Base-by-base conservation (phyloP, 331 rosid species). In the Erythrophleum ivorense region DNA sequence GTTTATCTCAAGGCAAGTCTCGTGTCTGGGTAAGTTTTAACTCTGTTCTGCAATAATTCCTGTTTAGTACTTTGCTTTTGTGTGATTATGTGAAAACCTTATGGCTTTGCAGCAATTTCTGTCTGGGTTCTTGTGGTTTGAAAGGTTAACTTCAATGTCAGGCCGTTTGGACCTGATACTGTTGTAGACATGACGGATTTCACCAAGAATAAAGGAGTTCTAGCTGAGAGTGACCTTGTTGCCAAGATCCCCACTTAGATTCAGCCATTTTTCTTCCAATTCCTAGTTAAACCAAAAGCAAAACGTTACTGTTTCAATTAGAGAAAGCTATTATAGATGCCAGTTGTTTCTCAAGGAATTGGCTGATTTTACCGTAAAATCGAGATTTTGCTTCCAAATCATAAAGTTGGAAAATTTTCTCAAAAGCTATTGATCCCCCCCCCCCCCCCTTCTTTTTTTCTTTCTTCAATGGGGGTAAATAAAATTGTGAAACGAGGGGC, bases 1-100 rank as follows among this genome's bases (percentile, higher is more conserved):
- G 82, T 50, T 57, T 76, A 15, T 58, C 83, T 24, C 87, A 83
- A 60, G 75, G 72, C 80, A 89, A 76, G 73, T 78, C 96, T 84
- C 85, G 74, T 16, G 83, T 91, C 73, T 95, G 98, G 98, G 98
- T 93, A 81, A 82, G 83, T 72, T 64, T 80, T 31, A 40, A 40
- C 7, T 18, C 34, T 70, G 31, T 64, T 21, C 9, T 75, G 33
- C 1, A 3, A 33, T 68, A n/a, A 52, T 58, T 80, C 15, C 43
- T 64, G 59, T n/a, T 18, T 18, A 9, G 1, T 6, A n/a, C 9
- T 18, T 31, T 40, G 15, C 6, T n/a, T 67, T 33, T 65, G 50
- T 69, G 34, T 63, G 21, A 18, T 43, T 9, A 46, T 73, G 71
- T 21, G 19, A 8, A 65, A 73, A 83, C 77, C 65, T 16, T 65